Evolutionary conservation across 1,139 yeast genomes (phyloP).

Genomic region (Candida tetrigidarum): DNA sequence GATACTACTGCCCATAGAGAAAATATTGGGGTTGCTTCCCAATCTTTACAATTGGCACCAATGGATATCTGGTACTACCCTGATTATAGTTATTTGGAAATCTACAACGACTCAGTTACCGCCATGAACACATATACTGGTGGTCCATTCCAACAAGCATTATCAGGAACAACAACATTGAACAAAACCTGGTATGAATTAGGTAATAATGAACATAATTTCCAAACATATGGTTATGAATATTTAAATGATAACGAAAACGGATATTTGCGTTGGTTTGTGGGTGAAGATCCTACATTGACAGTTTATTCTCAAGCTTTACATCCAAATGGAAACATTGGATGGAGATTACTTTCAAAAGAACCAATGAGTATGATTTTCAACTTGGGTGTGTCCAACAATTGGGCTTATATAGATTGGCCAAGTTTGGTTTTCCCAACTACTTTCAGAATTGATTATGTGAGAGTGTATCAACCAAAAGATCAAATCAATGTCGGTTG

Average conservation of each 20-base stretch:
- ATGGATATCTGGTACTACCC: slow-evolving; percentile 87
- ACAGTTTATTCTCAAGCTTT: slow-evolving; percentile 66
- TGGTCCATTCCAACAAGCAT: slow-evolving; percentile 86
- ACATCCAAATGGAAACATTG: slow-evolving; percentile 84
- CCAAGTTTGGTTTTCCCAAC: slow-evolving; percentile 71
- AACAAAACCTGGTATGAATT: slow-evolving; percentile 78
- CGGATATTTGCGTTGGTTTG: slow-evolving; percentile 86
- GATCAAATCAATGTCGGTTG: slow-evolving; percentile 60
- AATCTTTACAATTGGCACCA: slow-evolving; percentile 84
- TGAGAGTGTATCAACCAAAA: slow-evolving; percentile 77
- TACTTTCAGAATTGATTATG: slow-evolving; percentile 70
- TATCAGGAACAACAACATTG: slow-evolving; percentile 73
- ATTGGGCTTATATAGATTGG: slow-evolving; percentile 90
- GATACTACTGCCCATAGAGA: slow-evolving; percentile 19
- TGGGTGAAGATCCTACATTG: slow-evolving; percentile 70
- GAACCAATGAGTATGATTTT: slow-evolving; percentile 86
- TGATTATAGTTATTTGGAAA: slow-evolving; percentile 70
- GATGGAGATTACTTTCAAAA: slow-evolving; percentile 74
- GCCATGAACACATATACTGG: slow-evolving; percentile 80
- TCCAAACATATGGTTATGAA: slow-evolving; percentile 80
- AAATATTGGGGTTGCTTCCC: slow-evolving; percentile 73
- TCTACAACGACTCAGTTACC: slow-evolving; percentile 64
- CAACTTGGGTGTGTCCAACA: slow-evolving; percentile 79
- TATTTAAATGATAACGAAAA: slow-evolving; percentile 63
- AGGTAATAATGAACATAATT: slow-evolving; percentile 50